Evolutionary conservation across 352 stramenopile genomes (phyloP).

Genomic region (Pythium pyrilobum): DNA sequence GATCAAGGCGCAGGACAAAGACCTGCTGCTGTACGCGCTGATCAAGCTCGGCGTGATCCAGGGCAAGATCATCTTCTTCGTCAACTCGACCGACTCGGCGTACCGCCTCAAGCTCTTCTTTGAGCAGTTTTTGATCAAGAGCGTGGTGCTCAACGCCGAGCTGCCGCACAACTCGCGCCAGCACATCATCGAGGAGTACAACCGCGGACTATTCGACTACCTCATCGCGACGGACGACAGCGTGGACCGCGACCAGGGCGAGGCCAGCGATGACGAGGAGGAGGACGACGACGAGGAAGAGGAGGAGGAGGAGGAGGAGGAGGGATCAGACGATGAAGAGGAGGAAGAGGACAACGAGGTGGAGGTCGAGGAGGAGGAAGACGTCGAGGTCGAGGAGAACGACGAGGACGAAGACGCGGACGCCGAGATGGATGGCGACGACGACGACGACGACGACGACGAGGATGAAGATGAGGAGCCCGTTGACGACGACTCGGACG

Average conservation of each 20-base stretch:
- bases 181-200: slow-evolving; percentile 96
- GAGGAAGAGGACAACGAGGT: slow-evolving; percentile 38
- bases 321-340: slow-evolving; percentile 36
- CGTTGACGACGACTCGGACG: slow-evolving; percentile 28
- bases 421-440: slow-evolving; percentile 24
- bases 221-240: slow-evolving; percentile 98
- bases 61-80: slow-evolving; percentile 98
- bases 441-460: slow-evolving; percentile 77
- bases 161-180: slow-evolving; percentile 96
- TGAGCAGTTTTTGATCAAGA: slow-evolving; percentile 98
- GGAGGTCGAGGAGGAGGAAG: slow-evolving; percentile 42
- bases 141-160: slow-evolving; percentile 98
- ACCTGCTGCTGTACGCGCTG: slow-evolving; percentile 97
- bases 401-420: slow-evolving; percentile 34
- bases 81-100: slow-evolving; percentile 93
- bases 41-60: slow-evolving; percentile 97
- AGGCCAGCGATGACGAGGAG: slow-evolving; percentile 58
- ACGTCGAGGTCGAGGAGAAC: slow-evolving; percentile 29
- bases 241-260: slow-evolving; percentile 82
- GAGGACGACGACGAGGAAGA: slow-evolving; percentile 69
- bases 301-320: slow-evolving; percentile 35
- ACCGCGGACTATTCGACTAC: slow-evolving; percentile 98
- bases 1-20: slow-evolving; percentile 90
- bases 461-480: slow-evolving; percentile 42
- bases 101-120: slow-evolving; percentile 99